Base-by-base conservation (phyloP, 2,329 filamentous ascomycete genomes). In the Phialophora verrucosa region DNA sequence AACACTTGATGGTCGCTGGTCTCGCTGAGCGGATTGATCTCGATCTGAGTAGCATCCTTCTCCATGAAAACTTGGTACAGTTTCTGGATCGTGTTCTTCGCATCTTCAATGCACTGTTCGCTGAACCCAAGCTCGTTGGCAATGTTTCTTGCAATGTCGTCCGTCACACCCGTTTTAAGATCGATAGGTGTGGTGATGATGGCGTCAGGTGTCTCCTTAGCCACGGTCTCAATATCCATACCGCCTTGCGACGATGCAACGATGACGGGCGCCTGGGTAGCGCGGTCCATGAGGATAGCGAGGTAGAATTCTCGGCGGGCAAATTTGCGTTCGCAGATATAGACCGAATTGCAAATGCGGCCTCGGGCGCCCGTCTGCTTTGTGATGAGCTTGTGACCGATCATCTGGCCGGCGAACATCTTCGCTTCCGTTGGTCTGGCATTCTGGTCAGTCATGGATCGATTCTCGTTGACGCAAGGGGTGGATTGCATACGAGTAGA, bases 251-350 rank as follows among this genome's bases (percentile, higher is more conserved):
- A 97, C 69, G 94, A 98, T 73, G 95, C 94, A 69, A 99, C 93
- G 75, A 99, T 97, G 78, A 98, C 93, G 74, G 95, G 95, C 72
- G 87, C 86, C 84, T 98, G 95, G 59, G 91, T 90, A 73, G 86
- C 88, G 77, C 95, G 92, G 85, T 99, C 95, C 95, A 99, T 98
- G 75, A 99, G 90, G 76, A 99, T 90, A 76, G 95, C 95, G 66
- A 99, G 90, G 86, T 99, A 99, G 85, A 99, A 99, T 83, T 99
- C 95, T 78, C 95, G 91, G 74, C 95, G 93, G 75, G 95, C 95
- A 78, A 97, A 99, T 86, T 99, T 99, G 87, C 95, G 93, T 87
- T 99, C 95, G 83, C 94, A 96, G 79, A 99, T 98, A 86, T 96
- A 98, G 79, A 99, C 95, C 71, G 93, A 88, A 82, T 91, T 98